Conservation (phyloP, 768 basidiomycete genomes). For the Aureoboletus auriporus region DNA sequence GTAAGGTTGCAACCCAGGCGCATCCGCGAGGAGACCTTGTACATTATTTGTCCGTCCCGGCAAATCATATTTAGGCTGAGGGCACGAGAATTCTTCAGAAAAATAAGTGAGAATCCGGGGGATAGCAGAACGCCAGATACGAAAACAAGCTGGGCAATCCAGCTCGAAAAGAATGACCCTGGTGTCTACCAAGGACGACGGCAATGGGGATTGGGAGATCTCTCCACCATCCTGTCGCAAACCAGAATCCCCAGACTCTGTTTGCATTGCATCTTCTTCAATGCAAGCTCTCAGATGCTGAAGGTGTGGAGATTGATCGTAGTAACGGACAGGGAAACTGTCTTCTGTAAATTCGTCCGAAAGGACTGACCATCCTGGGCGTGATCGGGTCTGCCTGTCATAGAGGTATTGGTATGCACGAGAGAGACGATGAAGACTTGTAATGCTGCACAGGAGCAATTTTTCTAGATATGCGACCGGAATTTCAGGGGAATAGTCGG, state of each 20-base stretch:
- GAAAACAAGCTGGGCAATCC: conserved; percentile 8
- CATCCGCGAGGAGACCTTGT: background rate
- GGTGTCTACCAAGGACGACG: conserved; percentile 28
- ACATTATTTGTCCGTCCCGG: background rate
- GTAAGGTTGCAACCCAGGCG: conserved; percentile 24
- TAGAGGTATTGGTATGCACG: background rate
- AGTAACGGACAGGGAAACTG: conserved; percentile 36
- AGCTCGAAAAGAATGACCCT: conserved; percentile 32
- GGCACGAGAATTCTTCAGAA: too few relatives aligned
- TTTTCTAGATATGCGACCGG: background rate
- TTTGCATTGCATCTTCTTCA: conserved; percentile 14
- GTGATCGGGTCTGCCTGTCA: conserved; percentile 21
- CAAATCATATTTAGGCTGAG: too few relatives aligned
- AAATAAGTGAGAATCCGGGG: conserved; percentile 18
- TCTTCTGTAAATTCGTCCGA: background rate
- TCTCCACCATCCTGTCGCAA: conserved; percentile 6
- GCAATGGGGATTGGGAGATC: conserved; percentile 35
- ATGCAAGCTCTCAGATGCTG: conserved; percentile 27
- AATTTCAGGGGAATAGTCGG: background rate
- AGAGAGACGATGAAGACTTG: background rate
- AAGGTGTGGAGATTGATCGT: conserved; percentile 18
- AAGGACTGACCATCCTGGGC: background rate
- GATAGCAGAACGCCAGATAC: conserved; percentile 23
- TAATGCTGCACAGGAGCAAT: background rate
- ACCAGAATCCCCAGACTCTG: conserved; percentile 10